A percentile compares a stretch with the other conserved stretches of the same genome.
phyloP scores from a whole-genome alignment of 2,329 filamentous ascomycete species.

The Westerdykella aurantiaca region DNA sequence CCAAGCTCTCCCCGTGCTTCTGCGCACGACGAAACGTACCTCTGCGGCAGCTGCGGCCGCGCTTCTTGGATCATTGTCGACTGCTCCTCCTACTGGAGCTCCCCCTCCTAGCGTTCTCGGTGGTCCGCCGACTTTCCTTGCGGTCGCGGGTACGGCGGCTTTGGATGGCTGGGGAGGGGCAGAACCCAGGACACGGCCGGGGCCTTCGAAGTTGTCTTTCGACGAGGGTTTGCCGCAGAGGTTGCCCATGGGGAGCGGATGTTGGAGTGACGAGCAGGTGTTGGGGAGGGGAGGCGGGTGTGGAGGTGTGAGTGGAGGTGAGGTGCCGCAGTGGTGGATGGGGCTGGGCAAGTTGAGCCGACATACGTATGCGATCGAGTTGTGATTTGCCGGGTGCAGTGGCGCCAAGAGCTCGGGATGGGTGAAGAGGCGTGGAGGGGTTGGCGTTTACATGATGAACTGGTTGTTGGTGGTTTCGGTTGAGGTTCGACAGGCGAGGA shows the following conservation, averaged over 20 bases:
- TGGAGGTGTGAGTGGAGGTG: background rate
- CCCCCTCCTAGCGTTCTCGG: conserved; percentile 59
- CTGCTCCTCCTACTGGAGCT: conserved; percentile 19
- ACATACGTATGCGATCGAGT: background rate
- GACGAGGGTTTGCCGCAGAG: conserved; percentile 66
- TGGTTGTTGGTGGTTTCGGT: no score
- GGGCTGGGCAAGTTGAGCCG: background rate
- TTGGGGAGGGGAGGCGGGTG: conserved; percentile 3
- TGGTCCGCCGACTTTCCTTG: conserved; percentile 43
- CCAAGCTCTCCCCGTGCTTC: background rate
- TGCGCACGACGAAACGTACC: conserved; percentile 49
- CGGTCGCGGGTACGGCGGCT: conserved; percentile 34
- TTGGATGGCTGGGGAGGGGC: conserved; percentile 44
- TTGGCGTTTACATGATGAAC: no score
- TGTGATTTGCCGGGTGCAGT: conserved; percentile 4
- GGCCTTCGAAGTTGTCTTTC: conserved; percentile 57
- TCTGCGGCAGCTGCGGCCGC: conserved; percentile 79
- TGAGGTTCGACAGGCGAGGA: background rate
- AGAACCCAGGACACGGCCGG: conserved; percentile 66
- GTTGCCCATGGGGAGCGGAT: conserved; percentile 63
- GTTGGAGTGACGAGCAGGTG: conserved; percentile 7
- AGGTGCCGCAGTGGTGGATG: background rate
- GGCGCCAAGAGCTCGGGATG: background rate
- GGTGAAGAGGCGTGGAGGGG: no score
- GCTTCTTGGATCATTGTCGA: conserved; percentile 55